Evolutionary conservation across 169 alveolate genomes (phyloP), one percentile per base, ranked within the genome.

Genomic region (Plasmodium cynomolgi): DNA sequence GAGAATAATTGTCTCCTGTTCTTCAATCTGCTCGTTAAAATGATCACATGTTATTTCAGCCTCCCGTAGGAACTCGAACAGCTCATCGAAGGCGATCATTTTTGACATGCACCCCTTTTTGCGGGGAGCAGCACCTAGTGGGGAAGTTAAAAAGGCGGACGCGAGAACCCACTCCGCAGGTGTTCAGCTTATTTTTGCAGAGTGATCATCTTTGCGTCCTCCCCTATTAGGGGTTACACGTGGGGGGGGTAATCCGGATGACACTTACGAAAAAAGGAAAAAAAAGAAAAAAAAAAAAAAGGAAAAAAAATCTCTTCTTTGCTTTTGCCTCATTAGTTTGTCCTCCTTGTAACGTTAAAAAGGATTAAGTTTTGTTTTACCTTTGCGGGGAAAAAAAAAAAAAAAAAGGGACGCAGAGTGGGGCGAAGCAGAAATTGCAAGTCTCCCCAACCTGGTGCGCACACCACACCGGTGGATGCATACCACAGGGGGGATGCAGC

Each of bases 41-140:
- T 79, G 33, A 1, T 88, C 94, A 20, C 94, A 88, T 9, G 90
- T 56, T 58, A 80, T 79, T 88, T 88, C 94, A 6, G 82, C 75
- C 33, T 88, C 90, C 56, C 74, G 81, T 11, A 88, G 47, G 71
- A 88, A 88, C 50, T 88, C 94, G 50, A 88, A 88, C 9, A 88
- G 6, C 56, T 88, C 94, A 17, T 88, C 94, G 15, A 88, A 88
- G 56, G 41, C 84, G 44, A 88, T 88, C 83, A 83, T 83, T 2
- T 2, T 31, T 23, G 34, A 11, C 8, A 17, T 54, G 29, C 58
- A 79, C 9, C 26, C 17, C 8, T 2, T 9, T n/a, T 20, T 1
- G 33, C 17, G 44, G 31, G 91, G 81, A 23, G 31, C 2, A 13
- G n/a, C 1, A 26, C 0, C 0, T 4, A 23, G n/a, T 1, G 37